These are phyloP conservation scores for Haplosporangium gracile DNA, from an alignment of 192 early-diverging fungal genomes.

Conservation along the genomic window DNA sequence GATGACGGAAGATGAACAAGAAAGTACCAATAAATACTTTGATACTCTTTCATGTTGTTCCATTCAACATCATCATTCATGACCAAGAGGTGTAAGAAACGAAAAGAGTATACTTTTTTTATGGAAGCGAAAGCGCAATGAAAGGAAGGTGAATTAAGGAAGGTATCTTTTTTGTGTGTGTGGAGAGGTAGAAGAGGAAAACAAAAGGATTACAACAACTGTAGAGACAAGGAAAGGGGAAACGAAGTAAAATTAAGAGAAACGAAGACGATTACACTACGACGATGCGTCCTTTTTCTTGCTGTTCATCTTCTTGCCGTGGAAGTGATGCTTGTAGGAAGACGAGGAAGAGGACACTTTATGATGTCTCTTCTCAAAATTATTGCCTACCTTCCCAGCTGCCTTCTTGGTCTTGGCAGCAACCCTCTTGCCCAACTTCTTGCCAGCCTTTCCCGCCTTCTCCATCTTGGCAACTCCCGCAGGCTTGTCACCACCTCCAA, in stretches of 20 bases:
- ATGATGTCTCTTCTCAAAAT: not conserved
- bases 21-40: too few relatives aligned
- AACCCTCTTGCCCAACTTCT: not conserved
- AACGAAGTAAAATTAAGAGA: not conserved
- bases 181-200: too few relatives aligned
- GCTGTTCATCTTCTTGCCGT: not conserved
- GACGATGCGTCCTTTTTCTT: not conserved
- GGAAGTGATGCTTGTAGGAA: not conserved
- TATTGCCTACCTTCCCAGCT: not conserved
- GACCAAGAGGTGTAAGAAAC: too few relatives aligned
- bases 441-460: not conserved
- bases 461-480: not conserved
- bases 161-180: too few relatives aligned
- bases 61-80: too few relatives aligned
- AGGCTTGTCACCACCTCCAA: too few relatives aligned
- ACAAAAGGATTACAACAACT: not conserved
- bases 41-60: too few relatives aligned
- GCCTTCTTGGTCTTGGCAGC: not conserved
- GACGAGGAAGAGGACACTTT: too few relatives aligned
- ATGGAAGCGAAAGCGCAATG: too few relatives aligned
- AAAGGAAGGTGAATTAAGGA: too few relatives aligned
- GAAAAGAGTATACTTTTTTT: too few relatives aligned
- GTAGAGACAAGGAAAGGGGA: not conserved
- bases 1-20: too few relatives aligned
- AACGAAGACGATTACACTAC: not conserved